Evolutionary conservation across 2,329 filamentous ascomycete species (phyloP).

Genomic region (Exophiala sp.): DNA sequence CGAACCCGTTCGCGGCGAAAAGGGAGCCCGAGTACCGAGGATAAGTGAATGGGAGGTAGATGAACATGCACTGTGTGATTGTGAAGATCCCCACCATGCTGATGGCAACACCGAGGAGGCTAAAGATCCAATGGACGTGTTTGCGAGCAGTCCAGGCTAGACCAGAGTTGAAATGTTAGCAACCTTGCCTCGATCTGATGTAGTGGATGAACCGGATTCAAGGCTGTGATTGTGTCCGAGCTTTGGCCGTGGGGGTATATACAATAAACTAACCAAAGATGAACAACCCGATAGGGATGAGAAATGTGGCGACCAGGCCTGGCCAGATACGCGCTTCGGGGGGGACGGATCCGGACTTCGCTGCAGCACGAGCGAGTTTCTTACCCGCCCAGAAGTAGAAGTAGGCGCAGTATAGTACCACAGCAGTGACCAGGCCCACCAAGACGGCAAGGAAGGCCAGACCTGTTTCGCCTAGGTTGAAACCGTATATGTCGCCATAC

Average conservation of each 20-base stretch:
- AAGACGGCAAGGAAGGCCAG: slow-evolving; percentile 57
- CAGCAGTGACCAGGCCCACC: slow-evolving; percentile 49
- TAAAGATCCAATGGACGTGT: slow-evolving; percentile 36
- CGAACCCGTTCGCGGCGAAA: slow-evolving; percentile 28
- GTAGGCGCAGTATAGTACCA: slow-evolving; percentile 40
- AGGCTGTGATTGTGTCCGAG: too few relatives aligned
- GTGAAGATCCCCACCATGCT: slow-evolving; percentile 31
- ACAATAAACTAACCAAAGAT: slow-evolving; percentile 32
- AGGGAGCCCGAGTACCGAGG: slow-evolving; percentile 24
- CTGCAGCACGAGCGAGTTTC: not conserved
- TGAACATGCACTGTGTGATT: slow-evolving; percentile 26
- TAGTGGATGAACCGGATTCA: too few relatives aligned
- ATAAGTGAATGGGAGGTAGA: slow-evolving; percentile 23
- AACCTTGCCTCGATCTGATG: too few relatives aligned
- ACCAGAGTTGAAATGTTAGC: not conserved
- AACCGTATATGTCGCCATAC: slow-evolving; percentile 53
- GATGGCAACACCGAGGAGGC: slow-evolving; percentile 38
- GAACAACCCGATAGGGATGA: slow-evolving; percentile 3
- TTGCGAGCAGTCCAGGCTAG: slow-evolving; percentile 26
- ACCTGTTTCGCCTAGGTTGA: slow-evolving; percentile 53
- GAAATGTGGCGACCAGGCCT: slow-evolving; percentile 41
- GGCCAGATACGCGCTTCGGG: slow-evolving; percentile 49
- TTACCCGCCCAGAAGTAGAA: not conserved
- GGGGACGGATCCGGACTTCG: slow-evolving; percentile 32
- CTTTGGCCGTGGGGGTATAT: not conserved